These are phyloP conservation scores for Strobilomyces dryophilus DNA, from an alignment of 768 basidiomycete genomes.

Conservation along the genomic window DNA sequence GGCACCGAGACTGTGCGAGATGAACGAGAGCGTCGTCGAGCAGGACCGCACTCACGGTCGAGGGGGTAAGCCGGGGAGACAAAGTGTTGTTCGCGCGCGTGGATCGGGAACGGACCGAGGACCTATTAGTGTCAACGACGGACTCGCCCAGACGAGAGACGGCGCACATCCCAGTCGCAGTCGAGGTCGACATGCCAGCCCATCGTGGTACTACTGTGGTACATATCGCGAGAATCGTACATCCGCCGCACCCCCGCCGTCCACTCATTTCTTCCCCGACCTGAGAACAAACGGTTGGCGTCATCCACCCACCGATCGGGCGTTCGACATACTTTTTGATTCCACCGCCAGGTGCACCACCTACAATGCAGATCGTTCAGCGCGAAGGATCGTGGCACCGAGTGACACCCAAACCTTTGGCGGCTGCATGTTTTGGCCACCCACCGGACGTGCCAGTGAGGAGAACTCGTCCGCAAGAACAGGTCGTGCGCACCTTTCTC, in stretches of 20 bases:
- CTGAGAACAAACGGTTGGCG: constrained; percentile 31
- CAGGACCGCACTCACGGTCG: constrained; percentile 43
- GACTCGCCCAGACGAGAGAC: background rate
- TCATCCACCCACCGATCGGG: background rate
- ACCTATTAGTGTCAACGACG: constrained; percentile 39
- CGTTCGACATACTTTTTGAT: constrained; percentile 76
- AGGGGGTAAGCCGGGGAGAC: constrained; percentile 76
- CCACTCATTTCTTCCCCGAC: constrained; percentile 64
- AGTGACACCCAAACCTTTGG: constrained; percentile 24
- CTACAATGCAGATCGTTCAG: constrained; percentile 32
- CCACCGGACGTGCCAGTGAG: background rate
- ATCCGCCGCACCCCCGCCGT: background rate
- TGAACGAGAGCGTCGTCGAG: background rate
- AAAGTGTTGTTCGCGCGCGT: constrained; percentile 80
- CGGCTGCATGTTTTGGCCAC: constrained; percentile 15
- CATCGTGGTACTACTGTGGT: constrained; percentile 1
- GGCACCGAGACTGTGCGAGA: constrained; percentile 9
- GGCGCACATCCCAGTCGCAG: constrained; percentile 27
- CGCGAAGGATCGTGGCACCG: constrained; percentile 3
- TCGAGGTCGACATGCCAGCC: constrained; percentile 26
- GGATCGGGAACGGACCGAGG: constrained; percentile 80
- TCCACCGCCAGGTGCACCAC: constrained; percentile 64
- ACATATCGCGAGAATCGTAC: background rate
- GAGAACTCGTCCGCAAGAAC: background rate
- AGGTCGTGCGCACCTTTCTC: constrained; percentile 54